Base-by-base conservation (phyloP, 768 basidiomycete species). In the Kwoniella heveanensis region DNA sequence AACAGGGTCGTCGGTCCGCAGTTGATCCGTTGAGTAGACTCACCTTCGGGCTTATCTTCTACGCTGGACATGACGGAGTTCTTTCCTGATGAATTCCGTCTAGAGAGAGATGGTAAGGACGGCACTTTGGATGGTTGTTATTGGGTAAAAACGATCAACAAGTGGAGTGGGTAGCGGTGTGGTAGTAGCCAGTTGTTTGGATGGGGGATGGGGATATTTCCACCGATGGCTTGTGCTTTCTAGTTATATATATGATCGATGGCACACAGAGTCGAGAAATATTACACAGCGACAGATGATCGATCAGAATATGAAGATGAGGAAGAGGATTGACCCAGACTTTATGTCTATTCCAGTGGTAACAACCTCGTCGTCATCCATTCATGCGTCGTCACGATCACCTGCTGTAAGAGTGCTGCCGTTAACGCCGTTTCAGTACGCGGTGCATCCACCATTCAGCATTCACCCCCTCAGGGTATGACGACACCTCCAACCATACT, bases 31-130 rank as follows among this genome's bases (percentile, higher is more conserved):
- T 25, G 13, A 1, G n/a, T 10, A 25, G 1, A 55, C 60, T 62
- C 60, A 62, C 60, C 60, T 47, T 62, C 60, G 25, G 51, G 21
- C 29, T 46, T 61, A 17, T 62, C 60, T 17, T 47, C 39, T 44
- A 55, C 52, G 10, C 21, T 56, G 46, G 12, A 21, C 12, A 54
- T 44, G 39, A 52, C 22, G 30, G 36, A 61, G 30, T 32, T 44
- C 36, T 54, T 54, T 51, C 17, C 53, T n/a, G 39, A 48, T 44
- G 52, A 51, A n/a, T 52, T 51, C 19, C 26, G n/a, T 39, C 30
- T 29, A 5, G 58, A 49, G 4, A 57, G 44, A 22, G 15, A 17
- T 29, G 54, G 32, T 25, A 48, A 30, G 25, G 56, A 57, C 26
- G 56, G 46, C 46, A 57, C 15, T 48, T 57, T 57, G 56, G 19